Base-by-base conservation (phyloP, 2,329 filamentous ascomycete genomes). In the Mariannaea sp. region DNA sequence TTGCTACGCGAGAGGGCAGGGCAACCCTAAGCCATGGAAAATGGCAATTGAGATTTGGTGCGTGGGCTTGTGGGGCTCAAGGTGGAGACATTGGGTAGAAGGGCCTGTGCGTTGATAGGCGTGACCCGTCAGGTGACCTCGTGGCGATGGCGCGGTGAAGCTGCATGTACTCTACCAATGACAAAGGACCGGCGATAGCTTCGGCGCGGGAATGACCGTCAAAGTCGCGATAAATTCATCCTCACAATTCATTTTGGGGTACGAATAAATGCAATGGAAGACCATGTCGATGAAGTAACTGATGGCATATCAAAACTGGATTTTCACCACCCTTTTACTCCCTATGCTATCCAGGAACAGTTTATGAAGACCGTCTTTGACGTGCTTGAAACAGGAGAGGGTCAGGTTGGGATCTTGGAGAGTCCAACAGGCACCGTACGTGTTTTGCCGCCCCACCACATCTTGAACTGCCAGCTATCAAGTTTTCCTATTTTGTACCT, bases 301-400 rank as follows among this genome's bases (percentile, higher is more conserved):
- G 48, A 40, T 8, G 39, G 42, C 6, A 33, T 73, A 14, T 63
- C 66, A 14, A 71, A 71, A 3, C 67, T 79, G 30, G 78, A 92
- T 64, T 97, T 96, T 68, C 84, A 95, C 66, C 92, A 97, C 68
- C 92, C 92, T 0, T 96, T 87, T 70, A 83, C 85, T 24, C 92
- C 92, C 1, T 97, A 97, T 71, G 82, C 89, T 46, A 94, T 96
- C 36, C 92, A 97, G 67, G 79, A 87, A 38, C 78, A 93, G 61
- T 95, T 97, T 68, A 97, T 97, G 92, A 85, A 80, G 61, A 82
- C 88, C 1, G 80, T 94, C 5, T 96, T 96, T 68, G 75, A 84
- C 43, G 90, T 91, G 55, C 82, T 96, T 20, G 86, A 95, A 61
- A 67, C 66, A 19, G 82, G 82, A 4, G 71, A 88, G 35, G 87